Percentiles rank a stretch among this genome's conserved stretches.
These are phyloP conservation scores for Zea mays DNA, from an alignment of 176 grass and related monocot genomes.

Conservation along the genomic window DNA sequence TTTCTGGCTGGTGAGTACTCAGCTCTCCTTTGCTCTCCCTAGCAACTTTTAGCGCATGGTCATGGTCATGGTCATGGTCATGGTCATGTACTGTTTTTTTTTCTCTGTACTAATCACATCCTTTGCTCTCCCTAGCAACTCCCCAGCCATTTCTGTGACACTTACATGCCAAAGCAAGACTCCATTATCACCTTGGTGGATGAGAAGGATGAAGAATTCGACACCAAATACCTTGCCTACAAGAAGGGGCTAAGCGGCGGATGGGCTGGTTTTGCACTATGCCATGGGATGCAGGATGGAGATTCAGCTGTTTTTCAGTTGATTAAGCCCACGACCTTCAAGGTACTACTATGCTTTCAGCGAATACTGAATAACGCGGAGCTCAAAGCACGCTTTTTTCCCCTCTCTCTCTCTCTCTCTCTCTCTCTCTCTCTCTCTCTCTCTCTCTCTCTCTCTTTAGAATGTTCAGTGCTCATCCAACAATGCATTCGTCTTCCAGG, in stretches of 20 bases:
- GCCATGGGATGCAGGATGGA: slow-evolving; percentile 66
- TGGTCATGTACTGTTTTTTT: too few species aligned
- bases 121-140: neutral
- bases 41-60: neutral
- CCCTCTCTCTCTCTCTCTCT: neutral
- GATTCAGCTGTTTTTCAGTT: slow-evolving; percentile 69
- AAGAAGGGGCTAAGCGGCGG: slow-evolving; percentile 74
- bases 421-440: too few species aligned
- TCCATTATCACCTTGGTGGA: slow-evolving; percentile 61
- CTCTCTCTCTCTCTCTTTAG: neutral
- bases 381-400: neutral
- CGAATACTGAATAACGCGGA: neutral
- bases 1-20: slow-evolving; percentile 78
- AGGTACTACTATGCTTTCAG: slow-evolving; percentile 43
- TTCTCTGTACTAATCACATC: neutral
- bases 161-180: slow-evolving; percentile 63
- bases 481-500: slow-evolving; percentile 43
- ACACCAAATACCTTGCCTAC: slow-evolving; percentile 67
- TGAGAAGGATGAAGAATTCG: slow-evolving; percentile 58
- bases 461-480: neutral
- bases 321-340: slow-evolving; percentile 68
- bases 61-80: too few species aligned
- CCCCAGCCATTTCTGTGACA: slow-evolving; percentile 63
- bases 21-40: slow-evolving; percentile 21
- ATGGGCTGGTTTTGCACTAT: slow-evolving; percentile 72